phyloP scores from a whole-genome alignment of 2,329 filamentous ascomycete genomes.

The Claviceps paspali region DNA sequence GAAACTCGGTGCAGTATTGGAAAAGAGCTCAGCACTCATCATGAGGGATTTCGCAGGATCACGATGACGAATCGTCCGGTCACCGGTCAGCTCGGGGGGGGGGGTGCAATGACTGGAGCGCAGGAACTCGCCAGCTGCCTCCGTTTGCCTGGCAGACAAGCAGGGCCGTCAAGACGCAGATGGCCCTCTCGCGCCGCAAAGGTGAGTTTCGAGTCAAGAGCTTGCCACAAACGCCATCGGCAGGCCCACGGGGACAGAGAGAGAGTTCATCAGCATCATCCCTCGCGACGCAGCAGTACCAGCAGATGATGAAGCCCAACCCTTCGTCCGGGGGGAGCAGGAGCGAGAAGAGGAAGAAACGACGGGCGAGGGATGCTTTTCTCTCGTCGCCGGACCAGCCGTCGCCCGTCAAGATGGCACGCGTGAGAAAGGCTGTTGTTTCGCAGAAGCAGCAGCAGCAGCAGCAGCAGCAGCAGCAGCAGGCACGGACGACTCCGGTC shows the following conservation, averaged over 20 bases:
- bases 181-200: too few species aligned
- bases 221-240: too few species aligned
- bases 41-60: too few species aligned
- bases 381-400: neutral
- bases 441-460: neutral
- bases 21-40: too few species aligned
- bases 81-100: too few species aligned
- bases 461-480: neutral
- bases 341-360: neutral
- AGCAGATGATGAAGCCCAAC: neutral
- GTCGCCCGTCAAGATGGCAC: neutral
- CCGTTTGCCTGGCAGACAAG: too few species aligned
- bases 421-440: neutral
- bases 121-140: slow-evolving; percentile 4
- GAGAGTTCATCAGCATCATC: slow-evolving; percentile 3
- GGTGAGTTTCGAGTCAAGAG: too few species aligned
- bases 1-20: too few species aligned
- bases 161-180: too few species aligned
- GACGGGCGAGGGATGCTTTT: neutral
- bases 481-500: neutral
- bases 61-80: too few species aligned
- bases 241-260: neutral
- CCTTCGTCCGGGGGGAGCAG: neutral
- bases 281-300: neutral
- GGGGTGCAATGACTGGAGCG: slow-evolving; percentile 6